Evolutionary conservation across 495 filamentous ascomycete species (phyloP), one percentile per base, ranked within the genome.

Genomic region (Podospora anserina): DNA sequence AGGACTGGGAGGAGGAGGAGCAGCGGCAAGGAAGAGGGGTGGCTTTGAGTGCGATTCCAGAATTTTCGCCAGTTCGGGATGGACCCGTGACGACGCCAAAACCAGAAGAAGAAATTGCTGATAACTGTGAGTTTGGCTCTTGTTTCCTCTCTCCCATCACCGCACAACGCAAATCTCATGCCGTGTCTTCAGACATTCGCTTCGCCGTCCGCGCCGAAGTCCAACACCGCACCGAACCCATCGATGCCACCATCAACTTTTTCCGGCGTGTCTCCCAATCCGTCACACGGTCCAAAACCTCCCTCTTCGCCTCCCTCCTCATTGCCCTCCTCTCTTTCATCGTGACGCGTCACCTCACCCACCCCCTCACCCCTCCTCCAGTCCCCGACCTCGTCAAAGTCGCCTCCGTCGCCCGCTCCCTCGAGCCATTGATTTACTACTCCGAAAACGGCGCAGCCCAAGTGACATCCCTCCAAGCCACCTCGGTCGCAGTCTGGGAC

Each of bases 381-480:
- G 90, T 91, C 1, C 93, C 93, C 4, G 93, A 97, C 78, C 84
- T 97, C 18, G 90, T 96, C 72, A 96, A 96, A 77, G 90, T 96
- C 30, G 93, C 93, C 4, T 86, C 90, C 61, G 86, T 97, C 64
- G 93, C 93, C 63, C 90, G 90, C 72, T 91, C 91, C 2, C 94
- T 97, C 73, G 93, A 97, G 74, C 93, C 93, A 0, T 80, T 97
- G 30, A 95, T 97, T 55, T 92, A 92, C 80, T 96, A 93, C 75
- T 96, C 93, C 0, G 92, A 97, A 71, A 90, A 93, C 76, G 92
- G 92, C 16, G 88, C 91, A 30, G 86, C 89, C 67, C 92, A 96
- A 75, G 91, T 96, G 23, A 88, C 88, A 44, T 91, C 93, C 53
- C 82, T 97, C 15, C 92, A 96, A 76, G 92, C 95, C 57, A 95